Percentiles rank a stretch among this genome's conserved stretches.
Conservation (phyloP, 805 yeast species). For the Barnettozyma sucrosica region DNA sequence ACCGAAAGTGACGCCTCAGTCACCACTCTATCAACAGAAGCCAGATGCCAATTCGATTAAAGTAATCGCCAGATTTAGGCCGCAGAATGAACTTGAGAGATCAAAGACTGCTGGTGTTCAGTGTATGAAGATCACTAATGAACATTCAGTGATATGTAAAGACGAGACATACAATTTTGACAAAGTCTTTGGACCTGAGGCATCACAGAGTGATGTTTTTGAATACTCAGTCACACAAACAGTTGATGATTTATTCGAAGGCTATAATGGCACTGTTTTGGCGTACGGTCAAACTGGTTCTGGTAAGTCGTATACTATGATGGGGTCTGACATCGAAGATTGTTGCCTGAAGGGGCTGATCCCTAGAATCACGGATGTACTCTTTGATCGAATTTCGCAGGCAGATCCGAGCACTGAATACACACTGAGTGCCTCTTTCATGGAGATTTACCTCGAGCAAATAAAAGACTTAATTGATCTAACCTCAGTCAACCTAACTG, state of each 20-base stretch:
- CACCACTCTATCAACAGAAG: background rate
- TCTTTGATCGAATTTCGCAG: conserved; percentile 49
- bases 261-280: conserved; percentile 71
- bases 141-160: conserved; percentile 9
- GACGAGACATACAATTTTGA: conserved; percentile 51
- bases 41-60: conserved; percentile 37
- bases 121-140: conserved; percentile 9
- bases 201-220: conserved; percentile 55
- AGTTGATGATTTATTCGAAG: conserved; percentile 64
- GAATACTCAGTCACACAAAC: conserved; percentile 53
- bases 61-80: conserved; percentile 71
- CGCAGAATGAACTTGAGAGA: conserved; percentile 37
- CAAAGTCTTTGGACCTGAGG: conserved; percentile 46
- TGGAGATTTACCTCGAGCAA: conserved; percentile 80
- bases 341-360: conserved; percentile 46
- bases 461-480: conserved; percentile 57
- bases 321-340: conserved; percentile 43
- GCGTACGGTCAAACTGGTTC: conserved; percentile 85
- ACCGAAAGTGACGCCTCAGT: background rate
- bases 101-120: background rate
- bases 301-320: conserved; percentile 76
- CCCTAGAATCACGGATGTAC: conserved; percentile 62
- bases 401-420: conserved; percentile 50
- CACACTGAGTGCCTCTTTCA: conserved; percentile 55
- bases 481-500: conserved; percentile 29